phyloP scores from a whole-genome alignment of 202 grass and related monocot genomes.

The Schoenoplectus triqueter region DNA sequence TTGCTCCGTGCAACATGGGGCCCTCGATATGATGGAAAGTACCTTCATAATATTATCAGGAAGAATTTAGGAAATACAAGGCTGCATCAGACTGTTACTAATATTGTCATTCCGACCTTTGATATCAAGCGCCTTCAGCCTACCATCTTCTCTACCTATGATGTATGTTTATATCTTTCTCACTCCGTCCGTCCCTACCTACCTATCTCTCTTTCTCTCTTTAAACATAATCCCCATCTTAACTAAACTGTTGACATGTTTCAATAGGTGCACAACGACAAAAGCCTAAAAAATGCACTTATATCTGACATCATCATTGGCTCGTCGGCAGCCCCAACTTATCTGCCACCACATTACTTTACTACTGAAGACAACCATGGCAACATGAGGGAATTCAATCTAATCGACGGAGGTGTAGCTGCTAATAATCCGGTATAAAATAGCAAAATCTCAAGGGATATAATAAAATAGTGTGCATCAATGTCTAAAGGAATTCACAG shows the following conservation, averaged over 20 bases:
- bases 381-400: constrained; percentile 74
- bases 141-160: constrained; percentile 59
- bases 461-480: neutral
- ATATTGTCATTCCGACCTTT: constrained; percentile 68
- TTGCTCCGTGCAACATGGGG: constrained; percentile 48
- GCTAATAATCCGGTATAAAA: constrained; percentile 77
- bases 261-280: constrained; percentile 55
- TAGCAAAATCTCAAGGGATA: neutral
- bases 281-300: constrained; percentile 60
- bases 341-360: constrained; percentile 85
- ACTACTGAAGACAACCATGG: constrained; percentile 52
- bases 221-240: neutral
- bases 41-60: constrained; percentile 48
- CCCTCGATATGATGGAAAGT: constrained; percentile 62
- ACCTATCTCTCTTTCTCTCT: neutral
- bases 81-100: constrained; percentile 47
- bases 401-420: constrained; percentile 79
- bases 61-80: constrained; percentile 42
- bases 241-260: constrained; percentile 8
- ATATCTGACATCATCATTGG: constrained; percentile 89
- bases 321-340: constrained; percentile 80
- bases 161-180: constrained; percentile 39
- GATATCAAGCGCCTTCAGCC: constrained; percentile 74
- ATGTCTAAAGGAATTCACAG: neutral
- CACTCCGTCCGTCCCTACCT: neutral